Percentiles rank a stretch among this genome's conserved stretches.
These are phyloP conservation scores for Dryas drummondii DNA, from an alignment of 306 rosid genomes.

Conservation along the genomic window DNA sequence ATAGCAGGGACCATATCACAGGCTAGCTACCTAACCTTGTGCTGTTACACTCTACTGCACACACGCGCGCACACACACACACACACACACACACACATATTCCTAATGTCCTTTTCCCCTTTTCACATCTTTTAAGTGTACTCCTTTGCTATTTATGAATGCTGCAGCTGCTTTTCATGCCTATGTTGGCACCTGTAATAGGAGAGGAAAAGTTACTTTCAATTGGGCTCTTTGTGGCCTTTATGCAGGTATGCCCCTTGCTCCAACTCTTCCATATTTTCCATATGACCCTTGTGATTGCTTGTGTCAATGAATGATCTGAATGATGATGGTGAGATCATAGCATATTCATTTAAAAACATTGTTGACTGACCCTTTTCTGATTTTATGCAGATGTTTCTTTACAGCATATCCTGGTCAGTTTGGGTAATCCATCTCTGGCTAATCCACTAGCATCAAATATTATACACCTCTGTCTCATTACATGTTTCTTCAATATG, in stretches of 20 bases:
- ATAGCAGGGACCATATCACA: conserved; percentile 64
- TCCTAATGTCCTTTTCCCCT: not conserved
- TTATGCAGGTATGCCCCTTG: conserved; percentile 45
- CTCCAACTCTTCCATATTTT: conserved; percentile 8
- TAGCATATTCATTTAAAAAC: not conserved
- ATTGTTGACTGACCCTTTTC: conserved; percentile 20
- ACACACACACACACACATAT: not conserved
- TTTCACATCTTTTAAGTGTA: conserved; percentile 1
- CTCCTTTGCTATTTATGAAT: conserved; percentile 10
- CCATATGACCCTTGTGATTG: not conserved
- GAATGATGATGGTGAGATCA: too few relatives aligned
- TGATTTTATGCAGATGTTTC: conserved; percentile 48
- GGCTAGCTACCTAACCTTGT: conserved; percentile 35
- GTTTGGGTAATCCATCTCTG: conserved; percentile 57
- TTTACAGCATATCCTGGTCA: conserved; percentile 73
- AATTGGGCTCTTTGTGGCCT: conserved; percentile 56
- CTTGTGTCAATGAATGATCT: not conserved
- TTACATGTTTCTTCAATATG: not conserved
- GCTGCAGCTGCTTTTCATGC: conserved; percentile 69
- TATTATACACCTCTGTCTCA: not conserved
- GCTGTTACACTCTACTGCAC: not conserved
- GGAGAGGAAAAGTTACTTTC: conserved; percentile 79
- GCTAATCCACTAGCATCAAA: not conserved
- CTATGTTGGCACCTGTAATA: conserved; percentile 50
- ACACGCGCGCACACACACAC: too few relatives aligned